Evolutionary conservation across 2,329 filamentous ascomycete genomes (phyloP).

Genomic region (Tolypocladium tundrense): DNA sequence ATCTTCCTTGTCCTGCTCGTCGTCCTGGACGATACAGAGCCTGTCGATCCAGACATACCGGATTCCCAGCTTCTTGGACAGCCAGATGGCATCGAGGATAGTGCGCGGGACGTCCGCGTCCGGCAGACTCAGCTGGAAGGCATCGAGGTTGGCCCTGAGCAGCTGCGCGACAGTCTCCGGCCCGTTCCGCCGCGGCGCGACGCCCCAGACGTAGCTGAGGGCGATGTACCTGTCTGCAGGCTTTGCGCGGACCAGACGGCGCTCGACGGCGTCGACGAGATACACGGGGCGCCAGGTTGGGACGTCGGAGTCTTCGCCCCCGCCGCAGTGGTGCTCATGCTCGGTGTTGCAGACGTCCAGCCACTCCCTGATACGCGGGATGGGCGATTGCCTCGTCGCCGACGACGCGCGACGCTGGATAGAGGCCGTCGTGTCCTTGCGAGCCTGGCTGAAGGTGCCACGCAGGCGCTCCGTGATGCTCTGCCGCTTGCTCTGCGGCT

Average conservation of each 20-base stretch:
- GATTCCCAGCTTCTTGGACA: conserved; percentile 31
- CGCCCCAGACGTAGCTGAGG: conserved; percentile 35
- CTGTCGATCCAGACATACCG: conserved; percentile 36
- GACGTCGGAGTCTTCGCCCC: conserved; percentile 11
- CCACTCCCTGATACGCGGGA: conserved; percentile 30
- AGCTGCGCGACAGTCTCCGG: conserved; percentile 19
- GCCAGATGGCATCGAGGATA: conserved; percentile 33
- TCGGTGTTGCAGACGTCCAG: conserved; percentile 31
- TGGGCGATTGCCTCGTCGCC: conserved; percentile 21
- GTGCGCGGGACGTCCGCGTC: conserved; percentile 29
- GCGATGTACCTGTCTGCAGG: conserved; percentile 30
- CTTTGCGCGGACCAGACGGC: conserved; percentile 26
- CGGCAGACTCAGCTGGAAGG: conserved; percentile 22
- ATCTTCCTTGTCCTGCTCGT: conserved; percentile 25
- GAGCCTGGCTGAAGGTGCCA: conserved; percentile 21
- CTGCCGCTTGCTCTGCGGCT: conserved; percentile 23
- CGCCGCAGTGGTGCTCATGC: conserved; percentile 29
- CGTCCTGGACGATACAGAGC: conserved; percentile 34
- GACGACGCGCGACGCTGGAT: conserved; percentile 20
- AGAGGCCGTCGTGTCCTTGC: conserved; percentile 16
- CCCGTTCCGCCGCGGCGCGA: conserved; percentile 13
- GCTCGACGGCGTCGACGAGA: conserved; percentile 30
- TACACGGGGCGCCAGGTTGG: conserved; percentile 28
- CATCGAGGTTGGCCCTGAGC: conserved; percentile 24
- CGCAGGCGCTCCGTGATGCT: conserved; percentile 30